These are phyloP conservation scores for Exophiala mesophila DNA, from an alignment of 2,329 filamentous ascomycete species.

Conservation along the genomic window DNA sequence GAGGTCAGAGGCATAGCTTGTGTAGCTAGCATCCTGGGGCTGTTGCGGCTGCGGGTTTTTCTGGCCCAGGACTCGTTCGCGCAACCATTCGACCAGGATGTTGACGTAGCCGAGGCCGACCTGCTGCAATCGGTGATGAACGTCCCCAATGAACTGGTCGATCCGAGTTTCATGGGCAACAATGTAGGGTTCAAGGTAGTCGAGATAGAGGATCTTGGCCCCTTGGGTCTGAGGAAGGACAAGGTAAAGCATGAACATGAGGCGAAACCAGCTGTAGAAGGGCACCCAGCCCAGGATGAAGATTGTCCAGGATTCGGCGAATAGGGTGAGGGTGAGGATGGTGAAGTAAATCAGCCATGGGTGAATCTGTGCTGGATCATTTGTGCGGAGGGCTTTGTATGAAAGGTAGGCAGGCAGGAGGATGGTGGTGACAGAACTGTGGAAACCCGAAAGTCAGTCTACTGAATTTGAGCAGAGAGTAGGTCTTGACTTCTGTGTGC, in stretches of 20 bases:
- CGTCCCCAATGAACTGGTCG: slow-evolving; percentile 78
- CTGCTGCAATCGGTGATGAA: slow-evolving; percentile 71
- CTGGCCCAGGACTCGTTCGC: slow-evolving; percentile 73
- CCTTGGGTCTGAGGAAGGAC: slow-evolving; percentile 97
- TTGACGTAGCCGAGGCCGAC: slow-evolving; percentile 73
- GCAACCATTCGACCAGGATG: slow-evolving; percentile 64
- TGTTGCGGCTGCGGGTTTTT: slow-evolving; percentile 53
- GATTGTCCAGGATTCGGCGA: slow-evolving; percentile 80
- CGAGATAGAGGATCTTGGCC: slow-evolving; percentile 77
- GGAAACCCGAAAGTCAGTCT: no score
- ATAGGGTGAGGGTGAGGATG: slow-evolving; percentile 73
- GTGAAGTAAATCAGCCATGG: slow-evolving; percentile 99
- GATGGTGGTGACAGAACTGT: slow-evolving; percentile 77
- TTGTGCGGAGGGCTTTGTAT: slow-evolving; percentile 94
- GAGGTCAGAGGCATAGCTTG: slow-evolving; percentile 69
- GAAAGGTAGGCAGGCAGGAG: slow-evolving; percentile 95
- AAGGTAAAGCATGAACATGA: slow-evolving; percentile 84
- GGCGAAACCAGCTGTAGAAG: slow-evolving; percentile 87
- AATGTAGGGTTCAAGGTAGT: slow-evolving; percentile 82
- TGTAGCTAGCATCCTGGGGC: slow-evolving; percentile 31
- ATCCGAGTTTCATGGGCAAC: slow-evolving; percentile 81
- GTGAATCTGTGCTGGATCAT: slow-evolving; percentile 79
- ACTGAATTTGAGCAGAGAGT: no score
- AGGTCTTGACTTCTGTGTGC: no score
- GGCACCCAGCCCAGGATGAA: slow-evolving; percentile 88